Percentiles rank a stretch among this genome's conserved stretches.
Conservation (phyloP, 805 yeast species). For the Candida boidinii region DNA sequence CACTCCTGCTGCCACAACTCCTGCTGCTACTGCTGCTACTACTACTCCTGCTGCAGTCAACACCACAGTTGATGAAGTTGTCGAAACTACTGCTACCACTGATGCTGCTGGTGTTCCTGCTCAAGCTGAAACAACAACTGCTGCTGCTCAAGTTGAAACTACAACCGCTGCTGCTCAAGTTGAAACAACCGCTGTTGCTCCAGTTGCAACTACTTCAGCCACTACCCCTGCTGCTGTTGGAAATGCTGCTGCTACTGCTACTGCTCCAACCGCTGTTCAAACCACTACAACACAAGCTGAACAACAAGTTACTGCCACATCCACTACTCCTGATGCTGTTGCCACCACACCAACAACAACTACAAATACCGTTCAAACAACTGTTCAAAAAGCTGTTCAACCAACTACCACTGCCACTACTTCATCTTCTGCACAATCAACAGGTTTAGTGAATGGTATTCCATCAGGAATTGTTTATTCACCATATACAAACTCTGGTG, state of each 20-base stretch:
- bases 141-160: slow-evolving; percentile 7
- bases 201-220: slow-evolving; percentile 3
- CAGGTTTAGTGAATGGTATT: slow-evolving; percentile 18
- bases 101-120: slow-evolving; percentile 9
- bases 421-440: slow-evolving; percentile 18
- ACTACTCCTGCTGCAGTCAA: slow-evolving; percentile 6
- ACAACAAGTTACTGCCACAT: slow-evolving; percentile 12
- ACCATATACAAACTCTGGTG: slow-evolving; percentile 63
- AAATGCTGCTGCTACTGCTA: slow-evolving; percentile 3
- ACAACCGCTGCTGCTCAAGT: slow-evolving; percentile 7
- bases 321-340: too few relatives aligned
- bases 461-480: slow-evolving; percentile 66
- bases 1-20: slow-evolving; percentile 11
- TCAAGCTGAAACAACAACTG: slow-evolving; percentile 8
- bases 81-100: slow-evolving; percentile 4
- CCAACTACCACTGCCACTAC: slow-evolving; percentile 28
- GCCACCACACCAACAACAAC: slow-evolving; percentile 11
- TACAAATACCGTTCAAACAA: slow-evolving; percentile 10
- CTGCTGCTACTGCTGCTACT: slow-evolving; percentile 10
- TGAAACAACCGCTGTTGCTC: slow-evolving; percentile 1
- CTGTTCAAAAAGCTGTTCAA: slow-evolving; percentile 23
- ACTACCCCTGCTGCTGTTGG: slow-evolving; percentile 5
- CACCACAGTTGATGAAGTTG: slow-evolving; percentile 6
- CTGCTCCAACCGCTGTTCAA: slow-evolving; percentile 4
- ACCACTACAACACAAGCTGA: slow-evolving; percentile 5